Evolutionary conservation across 305 asterid species (phyloP).

Genomic region (Solanum hybrid): DNA sequence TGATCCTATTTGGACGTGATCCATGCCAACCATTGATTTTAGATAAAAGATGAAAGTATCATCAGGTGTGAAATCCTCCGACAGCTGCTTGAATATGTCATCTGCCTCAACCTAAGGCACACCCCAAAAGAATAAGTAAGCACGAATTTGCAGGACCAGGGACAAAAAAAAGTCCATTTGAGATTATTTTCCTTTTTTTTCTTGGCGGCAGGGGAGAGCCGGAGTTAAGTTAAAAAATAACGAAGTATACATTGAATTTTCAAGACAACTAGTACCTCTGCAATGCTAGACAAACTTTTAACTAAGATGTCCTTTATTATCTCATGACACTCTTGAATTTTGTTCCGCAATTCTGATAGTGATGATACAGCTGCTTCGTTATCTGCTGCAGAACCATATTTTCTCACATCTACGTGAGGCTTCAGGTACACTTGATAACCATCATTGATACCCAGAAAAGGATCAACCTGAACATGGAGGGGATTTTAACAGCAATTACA

Average conservation of each 20-base stretch:
- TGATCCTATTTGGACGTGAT: conserved; percentile 39
- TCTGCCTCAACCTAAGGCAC: conserved; percentile 50
- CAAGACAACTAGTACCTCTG: conserved; percentile 37
- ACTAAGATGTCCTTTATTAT: conserved; percentile 33
- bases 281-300: conserved; percentile 43
- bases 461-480: conserved; percentile 50
- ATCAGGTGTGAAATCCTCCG: conserved; percentile 74
- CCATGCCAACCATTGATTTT: conserved; percentile 55
- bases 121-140: background rate
- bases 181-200: background rate
- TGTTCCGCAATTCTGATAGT: conserved; percentile 41
- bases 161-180: background rate
- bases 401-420: conserved; percentile 44
- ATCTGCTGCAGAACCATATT: conserved; percentile 55
- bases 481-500: background rate
- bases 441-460: conserved; percentile 70
- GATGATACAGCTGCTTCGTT: conserved; percentile 56
- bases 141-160: background rate
- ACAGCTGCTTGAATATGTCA: conserved; percentile 54
- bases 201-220: background rate
- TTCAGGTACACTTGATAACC: conserved; percentile 71
- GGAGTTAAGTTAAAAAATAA: background rate
- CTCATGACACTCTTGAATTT: conserved; percentile 45
- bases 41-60: conserved; percentile 73
- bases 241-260: background rate